Conservation (phyloP, 306 rosid genomes). For the Gleditsia sinensis region DNA sequence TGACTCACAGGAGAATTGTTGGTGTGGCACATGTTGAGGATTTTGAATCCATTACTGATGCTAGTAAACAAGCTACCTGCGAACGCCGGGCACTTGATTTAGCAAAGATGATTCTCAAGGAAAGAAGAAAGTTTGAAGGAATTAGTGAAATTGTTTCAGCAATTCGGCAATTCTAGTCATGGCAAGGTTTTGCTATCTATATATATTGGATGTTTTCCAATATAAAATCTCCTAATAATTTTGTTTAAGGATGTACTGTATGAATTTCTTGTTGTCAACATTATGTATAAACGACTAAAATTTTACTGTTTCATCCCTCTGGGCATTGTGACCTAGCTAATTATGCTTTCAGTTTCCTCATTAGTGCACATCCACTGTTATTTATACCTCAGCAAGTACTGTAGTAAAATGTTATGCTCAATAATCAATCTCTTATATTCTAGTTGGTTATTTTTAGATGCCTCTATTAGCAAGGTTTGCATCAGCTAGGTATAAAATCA, state of each 20-base stretch:
- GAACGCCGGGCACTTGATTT: conserved; percentile 68
- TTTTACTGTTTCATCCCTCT: background rate
- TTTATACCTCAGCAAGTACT: too few species aligned
- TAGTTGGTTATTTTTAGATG: too few species aligned
- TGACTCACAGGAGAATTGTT: conserved; percentile 74
- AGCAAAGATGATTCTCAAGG: conserved; percentile 76
- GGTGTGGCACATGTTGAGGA: conserved; percentile 94
- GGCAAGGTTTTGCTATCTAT: conserved; percentile 6
- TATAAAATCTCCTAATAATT: background rate
- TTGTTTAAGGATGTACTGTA: conserved; percentile 6
- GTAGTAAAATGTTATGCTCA: too few species aligned
- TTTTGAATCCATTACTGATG: conserved; percentile 73
- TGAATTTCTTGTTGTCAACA: background rate
- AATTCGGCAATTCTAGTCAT: conserved; percentile 47
- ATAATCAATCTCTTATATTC: background rate
- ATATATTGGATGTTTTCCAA: conserved; percentile 4
- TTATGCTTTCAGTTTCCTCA: background rate
- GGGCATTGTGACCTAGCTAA: background rate
- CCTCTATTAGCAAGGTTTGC: too few species aligned
- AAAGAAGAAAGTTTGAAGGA: conserved; percentile 60
- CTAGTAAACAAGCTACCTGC: conserved; percentile 66
- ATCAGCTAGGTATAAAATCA: too few species aligned
- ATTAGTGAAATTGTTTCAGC: conserved; percentile 66
- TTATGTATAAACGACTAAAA: background rate
- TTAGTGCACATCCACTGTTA: too few species aligned